Conservation (phyloP, 495 filamentous ascomycete species). For the Xylaria palmicola region DNA sequence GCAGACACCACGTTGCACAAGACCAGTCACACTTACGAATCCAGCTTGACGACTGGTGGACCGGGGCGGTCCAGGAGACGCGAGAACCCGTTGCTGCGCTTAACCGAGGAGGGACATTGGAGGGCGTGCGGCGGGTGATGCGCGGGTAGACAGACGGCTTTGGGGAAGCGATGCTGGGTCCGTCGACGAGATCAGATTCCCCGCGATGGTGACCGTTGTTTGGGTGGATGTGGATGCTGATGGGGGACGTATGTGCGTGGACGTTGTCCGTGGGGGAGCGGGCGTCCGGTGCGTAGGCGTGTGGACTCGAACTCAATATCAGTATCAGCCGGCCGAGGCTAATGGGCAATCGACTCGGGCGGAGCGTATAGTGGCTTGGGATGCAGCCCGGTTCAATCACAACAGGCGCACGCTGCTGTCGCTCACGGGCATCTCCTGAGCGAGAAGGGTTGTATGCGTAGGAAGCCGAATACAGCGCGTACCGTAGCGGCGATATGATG, state of each 20-base stretch:
- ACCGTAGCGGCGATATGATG: neutral
- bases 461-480: no score
- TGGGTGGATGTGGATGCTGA: neutral
- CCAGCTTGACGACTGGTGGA: slow-evolving; percentile 37
- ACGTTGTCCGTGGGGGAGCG: neutral
- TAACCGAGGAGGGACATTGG: slow-evolving; percentile 22
- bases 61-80: slow-evolving; percentile 26
- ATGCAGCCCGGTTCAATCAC: neutral
- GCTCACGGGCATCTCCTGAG: no score
- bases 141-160: slow-evolving; percentile 10
- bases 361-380: slow-evolving; percentile 7
- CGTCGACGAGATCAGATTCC: neutral
- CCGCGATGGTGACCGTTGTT: neutral
- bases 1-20: slow-evolving; percentile 4
- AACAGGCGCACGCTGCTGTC: neutral
- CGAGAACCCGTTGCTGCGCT: slow-evolving; percentile 23
- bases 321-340: no score
- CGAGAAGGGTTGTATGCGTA: no score
- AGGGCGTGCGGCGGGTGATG: slow-evolving; percentile 17
- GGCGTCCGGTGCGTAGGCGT: neutral
- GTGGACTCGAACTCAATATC: neutral
- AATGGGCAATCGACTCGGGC: no score
- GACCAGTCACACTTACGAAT: slow-evolving; percentile 28
- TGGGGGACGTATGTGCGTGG: neutral
- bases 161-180: slow-evolving; percentile 11